phyloP scores from a whole-genome alignment of 352 stramenopile genomes.

The Phytopythium delawarense region DNA sequence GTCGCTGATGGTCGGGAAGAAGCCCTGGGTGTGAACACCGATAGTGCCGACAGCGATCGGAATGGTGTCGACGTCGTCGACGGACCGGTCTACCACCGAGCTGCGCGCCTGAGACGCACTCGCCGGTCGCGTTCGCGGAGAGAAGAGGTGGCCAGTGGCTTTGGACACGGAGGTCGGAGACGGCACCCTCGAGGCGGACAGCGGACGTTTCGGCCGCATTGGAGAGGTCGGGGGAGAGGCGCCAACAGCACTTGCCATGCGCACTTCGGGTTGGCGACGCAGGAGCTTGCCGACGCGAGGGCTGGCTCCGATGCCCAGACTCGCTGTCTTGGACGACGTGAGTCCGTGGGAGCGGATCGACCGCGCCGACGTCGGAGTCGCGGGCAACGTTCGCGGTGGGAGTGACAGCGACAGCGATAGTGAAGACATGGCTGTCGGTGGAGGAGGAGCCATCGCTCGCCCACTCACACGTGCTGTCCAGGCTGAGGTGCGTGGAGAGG shows the following conservation, averaged over 20 bases:
- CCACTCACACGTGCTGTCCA: not conserved
- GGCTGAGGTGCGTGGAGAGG: not conserved
- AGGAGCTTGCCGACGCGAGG: conserved; percentile 22
- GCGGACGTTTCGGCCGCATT: conserved; percentile 25
- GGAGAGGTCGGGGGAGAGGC: not conserved
- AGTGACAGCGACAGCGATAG: not conserved
- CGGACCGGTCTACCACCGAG: conserved; percentile 11
- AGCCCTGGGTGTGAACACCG: not conserved
- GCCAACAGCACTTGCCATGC: not conserved
- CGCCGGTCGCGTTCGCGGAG: conserved; percentile 16
- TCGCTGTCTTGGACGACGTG: not conserved
- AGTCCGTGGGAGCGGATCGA: not conserved
- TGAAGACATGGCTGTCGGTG: not conserved
- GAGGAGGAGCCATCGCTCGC: conserved; percentile 1
- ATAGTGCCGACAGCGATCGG: not conserved
- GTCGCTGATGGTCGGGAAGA: not conserved
- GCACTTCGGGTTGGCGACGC: not conserved
- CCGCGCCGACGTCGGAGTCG: not conserved
- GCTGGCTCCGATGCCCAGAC: conserved; percentile 13
- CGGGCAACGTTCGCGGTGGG: not conserved
- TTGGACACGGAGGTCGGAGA: conserved; percentile 18
- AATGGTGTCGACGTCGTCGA: not conserved
- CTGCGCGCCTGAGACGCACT: conserved; percentile 36
- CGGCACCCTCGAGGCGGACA: conserved; percentile 30
- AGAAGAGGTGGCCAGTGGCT: conserved; percentile 5